These are phyloP conservation scores for Naegleria fowleri DNA, from an alignment of 208 protist genomes.

Conservation along the genomic window DNA sequence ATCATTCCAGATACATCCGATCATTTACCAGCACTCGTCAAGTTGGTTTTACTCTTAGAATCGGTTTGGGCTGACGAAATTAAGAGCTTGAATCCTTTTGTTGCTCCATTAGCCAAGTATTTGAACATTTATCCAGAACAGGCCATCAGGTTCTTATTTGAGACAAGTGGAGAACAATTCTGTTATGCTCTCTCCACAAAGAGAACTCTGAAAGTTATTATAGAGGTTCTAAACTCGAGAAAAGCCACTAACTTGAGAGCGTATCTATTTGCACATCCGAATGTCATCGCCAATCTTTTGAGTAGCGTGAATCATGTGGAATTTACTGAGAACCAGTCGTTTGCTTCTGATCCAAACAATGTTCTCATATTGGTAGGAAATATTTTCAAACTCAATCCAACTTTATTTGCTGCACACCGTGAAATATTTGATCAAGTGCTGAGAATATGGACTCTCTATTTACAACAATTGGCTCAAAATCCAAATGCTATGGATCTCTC, in stretches of 20 bases:
- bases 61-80: neutral
- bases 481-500: neutral
- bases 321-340: neutral
- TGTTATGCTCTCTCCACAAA: neutral
- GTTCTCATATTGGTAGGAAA: neutral
- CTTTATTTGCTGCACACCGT: neutral
- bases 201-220: neutral
- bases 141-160: neutral
- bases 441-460: neutral
- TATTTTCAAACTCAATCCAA: neutral
- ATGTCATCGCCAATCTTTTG: neutral
- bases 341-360: neutral
- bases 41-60: neutral
- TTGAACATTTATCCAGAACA: neutral
- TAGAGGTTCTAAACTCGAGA: neutral
- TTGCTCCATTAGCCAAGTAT: constrained; percentile 8
- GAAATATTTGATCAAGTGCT: neutral
- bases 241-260: neutral
- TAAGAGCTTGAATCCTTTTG: neutral
- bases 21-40: neutral
- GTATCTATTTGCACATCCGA: neutral
- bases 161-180: neutral
- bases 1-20: neutral
- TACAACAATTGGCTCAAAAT: neutral
- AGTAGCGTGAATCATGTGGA: neutral